Evolutionary conservation across 345 rosid species (phyloP), one percentile per base, ranked within the genome.

Genomic region (Excoecaria cochinchinensis): DNA sequence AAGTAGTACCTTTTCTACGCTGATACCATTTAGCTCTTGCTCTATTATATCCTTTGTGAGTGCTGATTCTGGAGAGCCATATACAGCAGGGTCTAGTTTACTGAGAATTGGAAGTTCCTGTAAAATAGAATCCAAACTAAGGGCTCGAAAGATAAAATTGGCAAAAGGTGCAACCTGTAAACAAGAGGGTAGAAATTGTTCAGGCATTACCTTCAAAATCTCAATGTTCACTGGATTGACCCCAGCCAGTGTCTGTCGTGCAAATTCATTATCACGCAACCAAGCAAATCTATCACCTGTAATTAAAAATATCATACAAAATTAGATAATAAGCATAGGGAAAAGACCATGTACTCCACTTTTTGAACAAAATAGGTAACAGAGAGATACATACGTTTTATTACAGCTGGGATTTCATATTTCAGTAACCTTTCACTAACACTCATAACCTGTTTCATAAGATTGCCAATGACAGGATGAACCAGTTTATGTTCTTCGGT

Each of bases 221-320:
- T 90, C 89, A 65, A 95, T 92, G 83, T 84, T 87, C 44, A 92
- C 95, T 1, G 99, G 97, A 72, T 95, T 92, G 70, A 95, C 98
- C 76, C 97, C 99, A 36, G 97, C 98, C 72, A 92, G 78, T 74
- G 94, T 77, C 85, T 91, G 98, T 44, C 98, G 91, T n/a, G 95
- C 97, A 65, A 95, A 95, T 76, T 95, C 99, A 24, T 86, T 86
- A 70, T 95, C 99, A 64, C 99, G 85, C 73, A 95, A 80, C 99
- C 99, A 95, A 15, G 98, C 84, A 86, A 95, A 95, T 63, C 98
- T 86, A 75, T 95, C 98, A 81, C 86, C 99, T 95, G 84, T 24
- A 80, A 25, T 78, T 17, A 75, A 11, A 73, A 22, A 72, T 22
- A 17, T 48, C 16, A n/a, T 25, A 13, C 31, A 17, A 52, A 44